Percentiles rank a stretch among this genome's conserved stretches.
Conservation (phyloP, 441 rosid genomes). For the Isatis lusitanica region DNA sequence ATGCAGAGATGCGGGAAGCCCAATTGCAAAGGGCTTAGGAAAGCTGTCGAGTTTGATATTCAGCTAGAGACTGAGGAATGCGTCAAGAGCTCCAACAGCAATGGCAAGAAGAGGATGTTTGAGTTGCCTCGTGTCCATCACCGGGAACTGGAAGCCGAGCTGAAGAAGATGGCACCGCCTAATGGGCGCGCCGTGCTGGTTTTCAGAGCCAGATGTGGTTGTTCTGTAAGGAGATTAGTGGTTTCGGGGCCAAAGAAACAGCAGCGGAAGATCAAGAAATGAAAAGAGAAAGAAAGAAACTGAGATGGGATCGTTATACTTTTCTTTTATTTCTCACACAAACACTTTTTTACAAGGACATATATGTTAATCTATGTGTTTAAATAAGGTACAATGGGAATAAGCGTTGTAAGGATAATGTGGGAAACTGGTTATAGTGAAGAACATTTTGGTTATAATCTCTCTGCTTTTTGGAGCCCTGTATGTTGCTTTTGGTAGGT, state of each 20-base stretch:
- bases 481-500: not conserved
- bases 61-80: constrained; percentile 91
- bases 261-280: constrained; percentile 49
- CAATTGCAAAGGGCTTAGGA: constrained; percentile 77
- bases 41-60: constrained; percentile 87
- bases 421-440: constrained; percentile 29
- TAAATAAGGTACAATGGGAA: constrained; percentile 33
- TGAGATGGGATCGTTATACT: constrained; percentile 36
- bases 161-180: constrained; percentile 69
- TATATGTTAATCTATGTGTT: constrained; percentile 27
- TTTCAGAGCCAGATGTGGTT: constrained; percentile 52
- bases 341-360: constrained; percentile 4
- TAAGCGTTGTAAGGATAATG: constrained; percentile 34
- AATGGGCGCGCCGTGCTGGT: constrained; percentile 53
- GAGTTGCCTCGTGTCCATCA: constrained; percentile 76
- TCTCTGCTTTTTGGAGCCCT: not conserved
- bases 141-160: constrained; percentile 74
- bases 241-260: constrained; percentile 52
- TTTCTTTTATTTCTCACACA: constrained; percentile 26
- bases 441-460: constrained; percentile 27
- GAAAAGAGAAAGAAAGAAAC: not conserved
- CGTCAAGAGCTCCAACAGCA: constrained; percentile 58
- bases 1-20: constrained; percentile 78
- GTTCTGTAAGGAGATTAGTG: constrained; percentile 50
- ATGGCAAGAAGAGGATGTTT: constrained; percentile 47